Evolutionary conservation across 495 filamentous ascomycete species (phyloP), one percentile per base, ranked within the genome.

Genomic region (Barbatosphaeria neglecta): DNA sequence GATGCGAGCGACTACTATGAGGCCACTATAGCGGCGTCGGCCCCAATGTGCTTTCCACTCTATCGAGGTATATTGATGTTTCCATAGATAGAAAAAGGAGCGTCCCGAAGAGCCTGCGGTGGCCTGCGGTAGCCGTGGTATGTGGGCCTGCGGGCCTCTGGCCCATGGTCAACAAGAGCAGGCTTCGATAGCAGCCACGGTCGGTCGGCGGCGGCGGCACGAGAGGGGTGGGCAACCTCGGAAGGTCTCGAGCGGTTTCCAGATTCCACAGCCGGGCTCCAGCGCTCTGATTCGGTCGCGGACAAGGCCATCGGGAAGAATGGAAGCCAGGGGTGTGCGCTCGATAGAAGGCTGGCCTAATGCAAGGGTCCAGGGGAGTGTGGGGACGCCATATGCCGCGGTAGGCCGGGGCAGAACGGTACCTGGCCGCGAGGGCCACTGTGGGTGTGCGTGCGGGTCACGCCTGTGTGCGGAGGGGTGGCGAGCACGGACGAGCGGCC

Each of bases 21-120:
- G 20, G 39, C 31, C 13, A 41, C 39, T 41, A 22, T 23, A 41
- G 39, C 20, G 20, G 20, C 20, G 20, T 22, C 39, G 39, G 39
- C 20, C 24, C 39, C 20, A 24, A 23, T 41, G 39, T 19, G 39
- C 22, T 22, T 41, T 22, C 20, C 39, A 41, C 20, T 35, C 38
- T 49, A 44, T 51, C 17, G 44, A 44, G 44, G 43, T 48, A 43
- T 16, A 50, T 39, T 38, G 25, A 57, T 27, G 42, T 54, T 44
- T 49, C 43, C 43, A 53, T 46, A 23, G 46, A 41, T 55, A 43
- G 52, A 54, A 60, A n/a, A 45, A 53, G 55, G 53, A 42, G 17
- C 20, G 20, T 35, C 33, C 39, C 25, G 44, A 31, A 18, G 19
- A 22, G 19, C 11, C 33, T 44, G 13, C 16, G 49, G 41, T n/a